Conservation (phyloP, 495 filamentous ascomycete genomes). For the Astrothelium subdiscretum region DNA sequence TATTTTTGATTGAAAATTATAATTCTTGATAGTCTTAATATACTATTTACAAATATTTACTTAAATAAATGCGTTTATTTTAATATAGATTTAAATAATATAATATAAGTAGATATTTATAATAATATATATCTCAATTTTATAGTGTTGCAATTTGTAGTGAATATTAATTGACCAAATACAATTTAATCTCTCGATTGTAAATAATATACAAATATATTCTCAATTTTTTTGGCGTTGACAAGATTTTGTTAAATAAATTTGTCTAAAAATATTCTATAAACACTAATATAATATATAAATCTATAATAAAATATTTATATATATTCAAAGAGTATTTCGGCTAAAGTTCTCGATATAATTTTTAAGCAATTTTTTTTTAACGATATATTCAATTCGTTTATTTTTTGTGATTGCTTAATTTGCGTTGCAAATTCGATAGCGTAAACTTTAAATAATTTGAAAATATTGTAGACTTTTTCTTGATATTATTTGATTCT, state of each 20-base stretch:
- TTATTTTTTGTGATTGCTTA: too few species aligned
- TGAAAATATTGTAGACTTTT: neutral
- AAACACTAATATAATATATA: too few species aligned
- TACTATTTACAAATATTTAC: neutral
- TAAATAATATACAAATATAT: neutral
- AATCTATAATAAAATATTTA: too few species aligned
- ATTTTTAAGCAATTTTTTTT: too few species aligned
- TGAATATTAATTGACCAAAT: neutral
- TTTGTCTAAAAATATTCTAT: too few species aligned
- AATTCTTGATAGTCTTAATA: neutral
- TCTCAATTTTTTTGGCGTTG: neutral
- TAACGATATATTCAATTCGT: too few species aligned
- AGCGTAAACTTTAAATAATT: neutral
- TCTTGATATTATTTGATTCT: too few species aligned
- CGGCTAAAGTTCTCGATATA: too few species aligned
- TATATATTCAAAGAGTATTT: too few species aligned
- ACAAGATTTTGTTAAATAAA: neutral
- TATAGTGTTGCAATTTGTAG: neutral
- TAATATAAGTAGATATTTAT: neutral
- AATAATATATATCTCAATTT: neutral
- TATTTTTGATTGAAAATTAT: neutral
- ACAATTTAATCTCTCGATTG: neutral
- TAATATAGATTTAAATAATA: neutral
- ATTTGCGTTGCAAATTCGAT: too few species aligned
- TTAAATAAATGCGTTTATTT: neutral